Evolutionary conservation across 2,329 filamentous ascomycete species (phyloP), one percentile per base, ranked within the genome.

Genomic region (Penicillium capsulatum): DNA sequence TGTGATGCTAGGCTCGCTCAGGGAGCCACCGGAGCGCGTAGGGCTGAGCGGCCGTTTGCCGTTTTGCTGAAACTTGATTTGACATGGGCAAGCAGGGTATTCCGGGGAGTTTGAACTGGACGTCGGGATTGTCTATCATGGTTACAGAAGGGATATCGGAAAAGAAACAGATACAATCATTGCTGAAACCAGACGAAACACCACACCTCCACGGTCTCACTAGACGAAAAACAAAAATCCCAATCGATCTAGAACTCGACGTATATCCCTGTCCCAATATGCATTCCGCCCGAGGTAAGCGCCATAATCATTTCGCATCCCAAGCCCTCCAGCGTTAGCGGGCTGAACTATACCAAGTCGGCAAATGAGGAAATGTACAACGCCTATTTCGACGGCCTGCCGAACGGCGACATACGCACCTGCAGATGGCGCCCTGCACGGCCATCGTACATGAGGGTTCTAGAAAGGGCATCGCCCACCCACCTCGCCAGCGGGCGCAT

Each of bases 401-500:
- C 28, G 37, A 33, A 35, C 31, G 29, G 31, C 28, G 17, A 19
- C 16, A 34, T 28, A 44, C 33, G 41, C 41, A 39, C 44, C 34
- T 42, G 45, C 36, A 42, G 31, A 29, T 42, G 31, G 38, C 5
- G 19, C 31, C 4, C 26, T 7, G 26, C 26, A 28, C 31, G 38
- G 31, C 16, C 28, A 31, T 16, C 15, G 32, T 11, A 34, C 34
- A 45, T 38, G 24, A 24, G 17, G 37, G 39, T 55, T 54, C 52
- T 52, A 52, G 48, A 55, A 54, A 45, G 34, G 19, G 38, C 19
- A 36, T 38, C 36, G 42, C 11, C 35, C 24, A 40, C 39, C 39
- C 16, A 35, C n/a, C 14, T 22, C 37, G 39, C 44, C 50, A 39
- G 40, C 41, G 32, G 38, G 40, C 47, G 54, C 56, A 61, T 62